Conservation (phyloP, 305 asterid genomes). For the Coffea humblotiana region DNA sequence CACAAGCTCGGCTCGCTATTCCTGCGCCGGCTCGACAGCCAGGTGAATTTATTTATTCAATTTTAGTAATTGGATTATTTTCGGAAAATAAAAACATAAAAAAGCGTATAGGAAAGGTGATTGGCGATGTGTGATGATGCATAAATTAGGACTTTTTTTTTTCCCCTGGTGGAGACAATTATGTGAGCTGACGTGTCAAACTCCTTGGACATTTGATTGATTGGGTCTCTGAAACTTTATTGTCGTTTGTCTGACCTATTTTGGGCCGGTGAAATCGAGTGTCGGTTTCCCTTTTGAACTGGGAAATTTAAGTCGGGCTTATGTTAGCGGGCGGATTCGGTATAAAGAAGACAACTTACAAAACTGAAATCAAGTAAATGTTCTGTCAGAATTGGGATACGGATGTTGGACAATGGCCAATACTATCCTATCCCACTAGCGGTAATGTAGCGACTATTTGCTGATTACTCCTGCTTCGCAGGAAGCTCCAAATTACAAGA, state of each 20-base stretch:
- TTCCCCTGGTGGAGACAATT: not conserved
- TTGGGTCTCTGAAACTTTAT: not conserved
- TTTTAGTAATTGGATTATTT: too few species aligned
- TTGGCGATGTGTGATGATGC: too few species aligned
- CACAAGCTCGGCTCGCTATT: slow-evolving; percentile 56
- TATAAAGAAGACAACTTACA: not conserved
- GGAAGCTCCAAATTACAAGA: slow-evolving; percentile 53
- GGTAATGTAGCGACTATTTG: not conserved
- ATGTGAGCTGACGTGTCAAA: not conserved
- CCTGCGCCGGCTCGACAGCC: slow-evolving; percentile 71
- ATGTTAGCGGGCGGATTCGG: not conserved
- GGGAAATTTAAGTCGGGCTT: not conserved
- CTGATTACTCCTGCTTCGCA: slow-evolving; percentile 22
- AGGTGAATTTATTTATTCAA: slow-evolving; percentile 38
- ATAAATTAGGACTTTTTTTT: not conserved
- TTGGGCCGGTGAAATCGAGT: not conserved
- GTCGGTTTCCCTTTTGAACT: not conserved
- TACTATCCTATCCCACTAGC: not conserved
- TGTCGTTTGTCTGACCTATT: not conserved
- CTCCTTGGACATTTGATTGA: not conserved
- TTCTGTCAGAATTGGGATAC: not conserved
- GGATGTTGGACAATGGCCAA: not conserved
- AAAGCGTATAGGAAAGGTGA: too few species aligned
- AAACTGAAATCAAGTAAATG: not conserved
- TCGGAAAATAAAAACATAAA: too few species aligned